Conservation (phyloP, 2,329 filamentous ascomycete species). For the Polychaeton citri region DNA sequence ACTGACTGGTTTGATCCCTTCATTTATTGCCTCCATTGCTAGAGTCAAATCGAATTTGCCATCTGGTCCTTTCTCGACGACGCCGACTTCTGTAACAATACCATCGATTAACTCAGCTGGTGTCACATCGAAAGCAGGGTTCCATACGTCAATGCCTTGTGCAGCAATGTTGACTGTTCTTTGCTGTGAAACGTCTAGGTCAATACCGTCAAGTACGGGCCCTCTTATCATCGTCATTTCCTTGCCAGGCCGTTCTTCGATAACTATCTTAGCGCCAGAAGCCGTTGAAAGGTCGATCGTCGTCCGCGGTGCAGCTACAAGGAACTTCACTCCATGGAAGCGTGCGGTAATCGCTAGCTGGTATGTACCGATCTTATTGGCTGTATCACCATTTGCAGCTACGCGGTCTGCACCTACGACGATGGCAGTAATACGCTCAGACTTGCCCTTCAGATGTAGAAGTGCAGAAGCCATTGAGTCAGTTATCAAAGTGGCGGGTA, state of each 20-base stretch:
- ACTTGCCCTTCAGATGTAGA: constrained; percentile 48
- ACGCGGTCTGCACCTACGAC: constrained; percentile 93
- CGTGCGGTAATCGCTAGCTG: constrained; percentile 78
- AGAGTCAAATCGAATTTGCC: constrained; percentile 48
- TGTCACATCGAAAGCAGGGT: constrained; percentile 93
- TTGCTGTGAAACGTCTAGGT: constrained; percentile 47
- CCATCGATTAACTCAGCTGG: constrained; percentile 80
- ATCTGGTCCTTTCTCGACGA: constrained; percentile 60
- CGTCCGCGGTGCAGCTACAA: constrained; percentile 88
- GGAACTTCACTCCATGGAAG: constrained; percentile 81
- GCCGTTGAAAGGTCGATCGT: constrained; percentile 78
- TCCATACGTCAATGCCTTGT: constrained; percentile 74
- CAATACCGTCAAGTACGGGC: constrained; percentile 48
- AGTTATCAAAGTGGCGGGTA: constrained; percentile 82
- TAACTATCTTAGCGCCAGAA: constrained; percentile 68
- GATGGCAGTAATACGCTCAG: constrained; percentile 65
- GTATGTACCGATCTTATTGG: constrained; percentile 98
- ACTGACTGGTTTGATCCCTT: constrained; percentile 19
- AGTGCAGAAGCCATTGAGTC: constrained; percentile 94
- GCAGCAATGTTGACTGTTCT: constrained; percentile 69
- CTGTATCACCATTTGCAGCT: constrained; percentile 90
- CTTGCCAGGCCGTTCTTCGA: constrained; percentile 70
- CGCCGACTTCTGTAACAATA: constrained; percentile 83
- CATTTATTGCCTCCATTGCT: constrained; percentile 20
- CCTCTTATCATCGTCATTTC: constrained; percentile 81